phyloP scores from a whole-genome alignment of 2,329 filamentous ascomycete genomes.

The Claviceps sp. region DNA sequence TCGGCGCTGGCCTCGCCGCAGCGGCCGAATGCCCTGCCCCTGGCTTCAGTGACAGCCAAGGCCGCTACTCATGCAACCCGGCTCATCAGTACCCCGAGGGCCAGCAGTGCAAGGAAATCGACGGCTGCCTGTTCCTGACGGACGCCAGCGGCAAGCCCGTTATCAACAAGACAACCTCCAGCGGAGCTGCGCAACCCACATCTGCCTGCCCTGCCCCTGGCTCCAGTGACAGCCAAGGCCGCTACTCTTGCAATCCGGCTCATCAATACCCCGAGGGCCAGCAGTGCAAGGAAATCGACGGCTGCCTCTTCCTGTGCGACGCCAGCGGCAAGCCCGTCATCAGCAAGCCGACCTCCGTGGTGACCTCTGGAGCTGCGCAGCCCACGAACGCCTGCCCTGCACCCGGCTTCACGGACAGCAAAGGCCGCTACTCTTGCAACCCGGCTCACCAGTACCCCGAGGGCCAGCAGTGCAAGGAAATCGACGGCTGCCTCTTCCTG shows the following conservation, averaged over 20 bases:
- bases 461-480: slow-evolving; percentile 8
- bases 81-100: slow-evolving; percentile 7
- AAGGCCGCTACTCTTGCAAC: slow-evolving; percentile 12
- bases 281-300: slow-evolving; percentile 7
- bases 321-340: slow-evolving; percentile 3
- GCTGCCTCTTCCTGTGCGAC: slow-evolving; percentile 7
- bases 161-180: neutral
- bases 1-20: neutral
- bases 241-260: slow-evolving; percentile 13
- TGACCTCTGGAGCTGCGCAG: neutral
- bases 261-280: slow-evolving; percentile 10
- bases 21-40: slow-evolving; percentile 5
- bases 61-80: slow-evolving; percentile 8
- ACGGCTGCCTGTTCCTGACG: neutral
- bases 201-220: slow-evolving; percentile 1
- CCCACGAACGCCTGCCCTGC: neutral
- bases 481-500: slow-evolving; percentile 9
- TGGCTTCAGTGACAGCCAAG: slow-evolving; percentile 1
- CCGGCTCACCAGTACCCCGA: slow-evolving; percentile 11
- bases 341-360: neutral
- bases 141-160: neutral
- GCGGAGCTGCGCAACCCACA: too few relatives aligned
- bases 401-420: slow-evolving; percentile 3
- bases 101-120: neutral
- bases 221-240: slow-evolving; percentile 6